Conservation (phyloP, 805 yeast species). For the Ogataea allantospora region DNA sequence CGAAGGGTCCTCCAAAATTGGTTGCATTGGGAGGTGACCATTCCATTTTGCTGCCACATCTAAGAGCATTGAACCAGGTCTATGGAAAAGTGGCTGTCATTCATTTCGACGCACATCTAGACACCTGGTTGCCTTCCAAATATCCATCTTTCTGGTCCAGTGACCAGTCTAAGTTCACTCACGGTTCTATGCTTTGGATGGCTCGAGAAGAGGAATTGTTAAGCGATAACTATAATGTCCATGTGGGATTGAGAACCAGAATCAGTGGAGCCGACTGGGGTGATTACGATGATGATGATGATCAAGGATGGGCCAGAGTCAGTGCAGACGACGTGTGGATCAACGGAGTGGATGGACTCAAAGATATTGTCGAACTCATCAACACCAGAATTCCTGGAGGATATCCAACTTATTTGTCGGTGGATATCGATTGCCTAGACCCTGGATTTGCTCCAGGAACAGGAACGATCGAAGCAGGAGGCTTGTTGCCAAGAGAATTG, state of each 20-base stretch:
- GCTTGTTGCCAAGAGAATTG: constrained; percentile 55
- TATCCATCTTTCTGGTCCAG: constrained; percentile 47
- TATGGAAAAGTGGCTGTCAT: constrained; percentile 72
- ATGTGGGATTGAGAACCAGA: constrained; percentile 76
- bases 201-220: constrained; percentile 69
- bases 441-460: constrained; percentile 60
- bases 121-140: constrained; percentile 74
- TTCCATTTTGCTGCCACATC: constrained; percentile 68
- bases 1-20: constrained; percentile 52
- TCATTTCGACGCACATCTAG: constrained; percentile 85
- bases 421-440: constrained; percentile 68
- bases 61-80: constrained; percentile 57
- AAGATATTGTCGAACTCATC: constrained; percentile 49
- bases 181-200: constrained; percentile 86
- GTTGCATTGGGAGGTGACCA: constrained; percentile 85
- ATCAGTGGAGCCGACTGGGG: constrained; percentile 56
- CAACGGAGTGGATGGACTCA: constrained; percentile 53
- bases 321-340: constrained; percentile 73
- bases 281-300: constrained; percentile 65
- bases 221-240: constrained; percentile 54
- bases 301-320: constrained; percentile 67
- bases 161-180: constrained; percentile 56
- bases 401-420: constrained; percentile 70
- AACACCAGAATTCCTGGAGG: constrained; percentile 55
- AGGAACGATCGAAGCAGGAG: constrained; percentile 61